These are phyloP conservation scores for Calophaca sinica DNA, from an alignment of 306 rosid species.

Conservation along the genomic window DNA sequence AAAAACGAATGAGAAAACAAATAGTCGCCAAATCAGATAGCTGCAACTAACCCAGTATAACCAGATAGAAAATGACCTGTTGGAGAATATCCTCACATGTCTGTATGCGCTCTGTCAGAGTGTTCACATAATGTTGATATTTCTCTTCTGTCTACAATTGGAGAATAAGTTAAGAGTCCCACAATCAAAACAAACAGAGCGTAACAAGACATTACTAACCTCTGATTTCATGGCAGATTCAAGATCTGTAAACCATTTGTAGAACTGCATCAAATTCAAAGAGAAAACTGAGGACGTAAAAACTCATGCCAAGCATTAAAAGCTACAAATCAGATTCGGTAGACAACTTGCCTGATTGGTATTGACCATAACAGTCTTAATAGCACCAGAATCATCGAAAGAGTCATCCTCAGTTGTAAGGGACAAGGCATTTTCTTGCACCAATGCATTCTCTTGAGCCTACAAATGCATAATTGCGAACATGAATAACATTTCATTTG, in stretches of 20 bases:
- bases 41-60: neutral
- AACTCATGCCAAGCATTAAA: neutral
- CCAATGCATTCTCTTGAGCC: constrained; percentile 66
- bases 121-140: constrained; percentile 85
- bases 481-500: neutral
- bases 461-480: constrained; percentile 40
- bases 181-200: constrained; percentile 28
- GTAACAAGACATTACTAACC: constrained; percentile 57
- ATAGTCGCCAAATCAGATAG: constrained; percentile 11
- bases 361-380: constrained; percentile 78
- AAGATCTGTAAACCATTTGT: constrained; percentile 95
- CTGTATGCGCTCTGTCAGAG: constrained; percentile 85
- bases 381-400: constrained; percentile 61
- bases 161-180: constrained; percentile 30
- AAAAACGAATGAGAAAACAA: constrained; percentile 28
- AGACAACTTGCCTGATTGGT: constrained; percentile 75
- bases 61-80: constrained; percentile 64
- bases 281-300: constrained; percentile 4
- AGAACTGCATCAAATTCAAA: constrained; percentile 69
- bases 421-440: constrained; percentile 61
- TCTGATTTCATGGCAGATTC: constrained; percentile 98
- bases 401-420: constrained; percentile 65
- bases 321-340: constrained; percentile 1
- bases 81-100: constrained; percentile 88
- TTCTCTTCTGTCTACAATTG: constrained; percentile 90